Conservation (phyloP, 768 basidiomycete species). For the Boletus huronensis region DNA sequence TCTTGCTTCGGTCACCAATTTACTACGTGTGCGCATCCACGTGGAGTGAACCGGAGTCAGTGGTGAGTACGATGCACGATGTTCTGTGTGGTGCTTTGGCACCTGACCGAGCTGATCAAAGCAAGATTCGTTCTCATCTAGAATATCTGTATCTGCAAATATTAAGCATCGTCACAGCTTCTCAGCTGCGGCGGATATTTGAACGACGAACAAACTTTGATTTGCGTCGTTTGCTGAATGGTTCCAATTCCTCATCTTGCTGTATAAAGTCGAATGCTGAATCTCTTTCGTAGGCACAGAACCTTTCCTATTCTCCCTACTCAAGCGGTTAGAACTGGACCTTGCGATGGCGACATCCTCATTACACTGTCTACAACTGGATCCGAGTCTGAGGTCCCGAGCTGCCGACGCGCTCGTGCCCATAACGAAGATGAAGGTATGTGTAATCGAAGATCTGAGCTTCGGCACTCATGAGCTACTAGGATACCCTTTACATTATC, state of each 20-base stretch:
- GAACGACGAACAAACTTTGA: constrained; percentile 91
- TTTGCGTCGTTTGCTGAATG: constrained; percentile 68
- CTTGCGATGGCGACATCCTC: constrained; percentile 80
- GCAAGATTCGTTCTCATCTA: constrained; percentile 88
- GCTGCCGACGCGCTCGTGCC: constrained; percentile 83
- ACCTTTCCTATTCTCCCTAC: constrained; percentile 68
- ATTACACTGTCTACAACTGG: constrained; percentile 75
- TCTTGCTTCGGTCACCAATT: constrained; percentile 80
- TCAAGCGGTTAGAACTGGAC: constrained; percentile 70
- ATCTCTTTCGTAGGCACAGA: constrained; percentile 63
- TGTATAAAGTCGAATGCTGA: background rate
- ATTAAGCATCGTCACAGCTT: constrained; percentile 80
- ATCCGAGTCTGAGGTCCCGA: constrained; percentile 62
- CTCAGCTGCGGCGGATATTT: constrained; percentile 83
- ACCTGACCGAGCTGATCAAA: constrained; percentile 45
- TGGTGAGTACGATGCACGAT: constrained; percentile 53
- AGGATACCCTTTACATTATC: constrained; percentile 92
- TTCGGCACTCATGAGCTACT: background rate
- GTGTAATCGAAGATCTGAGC: background rate
- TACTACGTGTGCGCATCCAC: constrained; percentile 90
- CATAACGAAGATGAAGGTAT: constrained; percentile 73
- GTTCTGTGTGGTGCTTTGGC: background rate
- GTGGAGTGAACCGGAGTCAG: constrained; percentile 95
- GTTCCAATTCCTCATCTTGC: constrained; percentile 28
- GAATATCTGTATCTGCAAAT: constrained; percentile 96